These are phyloP conservation scores for Trypanosoma mega DNA, from an alignment of 208 protist genomes.

Conservation along the genomic window DNA sequence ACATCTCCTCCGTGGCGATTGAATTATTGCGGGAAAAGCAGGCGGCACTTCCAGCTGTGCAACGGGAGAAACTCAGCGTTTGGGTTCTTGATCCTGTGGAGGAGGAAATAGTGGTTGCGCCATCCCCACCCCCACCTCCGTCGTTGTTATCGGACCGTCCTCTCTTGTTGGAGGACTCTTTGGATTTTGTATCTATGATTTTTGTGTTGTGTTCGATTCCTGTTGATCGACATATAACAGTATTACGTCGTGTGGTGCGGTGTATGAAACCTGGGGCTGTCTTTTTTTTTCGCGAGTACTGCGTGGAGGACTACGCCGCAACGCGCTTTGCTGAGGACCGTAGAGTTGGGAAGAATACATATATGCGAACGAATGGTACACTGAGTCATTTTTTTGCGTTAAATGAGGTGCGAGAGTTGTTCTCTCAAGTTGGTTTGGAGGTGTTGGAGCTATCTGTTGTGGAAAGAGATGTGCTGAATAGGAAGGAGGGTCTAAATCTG, in stretches of 20 bases:
- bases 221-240: slow-evolving; percentile 41
- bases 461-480: slow-evolving; percentile 75
- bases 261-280: slow-evolving; percentile 73
- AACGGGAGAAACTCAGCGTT: slow-evolving; percentile 59
- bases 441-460: slow-evolving; percentile 55
- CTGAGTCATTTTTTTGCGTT: slow-evolving; percentile 86
- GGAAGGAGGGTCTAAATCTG: slow-evolving; percentile 51
- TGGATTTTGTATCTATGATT: slow-evolving; percentile 90
- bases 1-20: slow-evolving; percentile 91
- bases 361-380: slow-evolving; percentile 81
- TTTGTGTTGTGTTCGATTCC: slow-evolving; percentile 94
- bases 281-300: slow-evolving; percentile 91
- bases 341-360: slow-evolving; percentile 44
- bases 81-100: slow-evolving; percentile 58
- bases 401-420: slow-evolving; percentile 59
- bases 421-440: slow-evolving; percentile 50
- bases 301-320: slow-evolving; percentile 71
- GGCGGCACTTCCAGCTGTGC: slow-evolving; percentile 20
- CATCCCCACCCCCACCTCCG: slow-evolving; percentile 23
- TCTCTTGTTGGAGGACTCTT: slow-evolving; percentile 11
- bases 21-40: slow-evolving; percentile 62
- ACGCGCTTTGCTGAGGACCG: slow-evolving; percentile 51
- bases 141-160: background rate
- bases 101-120: slow-evolving; percentile 30
- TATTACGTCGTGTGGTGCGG: slow-evolving; percentile 52